Evolutionary conservation across 2,329 filamentous ascomycete genomes (phyloP), one percentile per base, ranked within the genome.

Genomic region (Sporothrix mexicana): DNA sequence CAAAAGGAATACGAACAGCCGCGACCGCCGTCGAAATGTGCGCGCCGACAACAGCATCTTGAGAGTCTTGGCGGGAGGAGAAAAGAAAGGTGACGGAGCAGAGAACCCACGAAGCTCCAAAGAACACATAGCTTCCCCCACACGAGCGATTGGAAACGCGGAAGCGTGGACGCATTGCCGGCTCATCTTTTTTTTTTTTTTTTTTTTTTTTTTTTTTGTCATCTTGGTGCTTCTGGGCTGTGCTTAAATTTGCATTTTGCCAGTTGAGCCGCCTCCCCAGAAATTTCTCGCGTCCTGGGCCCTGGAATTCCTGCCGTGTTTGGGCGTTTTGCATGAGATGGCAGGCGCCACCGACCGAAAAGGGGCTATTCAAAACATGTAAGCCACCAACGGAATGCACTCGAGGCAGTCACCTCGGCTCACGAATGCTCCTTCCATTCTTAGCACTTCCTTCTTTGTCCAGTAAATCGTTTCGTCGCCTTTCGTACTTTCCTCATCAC

Each of bases 1-100:
- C n/a, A n/a, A n/a, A n/a, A n/a, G n/a, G n/a, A n/a, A n/a, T n/a
- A n/a, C n/a, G 36, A 23, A 20, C 25, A 62, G 71, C 51, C 70
- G 36, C 1, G 49, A 36, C 70, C 70, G 70, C 30, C 70, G 64
- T 49, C 70, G n/a, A 64, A 68, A 53, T 9, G 41, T 55, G 10
- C 69, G 41, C 8, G n/a, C 45, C 15, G 57, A 64, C 6, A 68
- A 23, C 7, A 72, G 61, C 62, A 68, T 64, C 61, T 9, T 43
- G 59, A 43, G 13, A 5, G 23, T 30, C 41, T 47, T 47, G 61
- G 61, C 41, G 41, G 5, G 20, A 30, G 23, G 1, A 25, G 10
- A 20, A 67, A n/a, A 1, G 17, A 12, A 20, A 12, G 23, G 5
- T 51, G 25, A 25, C 5, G 13, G 5, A 36, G 30, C 10, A 3